Base-by-base conservation (phyloP, 2,329 filamentous ascomycete species). In the Penicillium fuscoglaucum region DNA sequence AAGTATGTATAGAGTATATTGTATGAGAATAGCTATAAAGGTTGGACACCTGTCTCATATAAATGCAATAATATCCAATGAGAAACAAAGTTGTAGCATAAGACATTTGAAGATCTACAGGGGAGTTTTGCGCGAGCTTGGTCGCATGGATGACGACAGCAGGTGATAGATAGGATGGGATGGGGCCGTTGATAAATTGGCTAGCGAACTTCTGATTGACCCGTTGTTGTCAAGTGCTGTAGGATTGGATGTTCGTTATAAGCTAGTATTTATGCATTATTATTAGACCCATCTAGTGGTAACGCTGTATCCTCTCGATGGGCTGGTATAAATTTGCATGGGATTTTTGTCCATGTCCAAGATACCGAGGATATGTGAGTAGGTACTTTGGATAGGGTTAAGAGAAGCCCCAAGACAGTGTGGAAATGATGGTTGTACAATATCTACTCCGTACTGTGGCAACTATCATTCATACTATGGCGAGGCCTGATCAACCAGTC, bases 111-210 rank as follows among this genome's bases (percentile, higher is more conserved):
- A 46, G 56, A 46, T 63, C 54, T 58, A 63, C 60, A 63, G 60
- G 61, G 55, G 62, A 45, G 24, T 43, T 31, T 58, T 49, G 31
- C 60, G 43, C 46, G 31, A 61, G 43, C 43, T 61, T 56, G n/a
- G 46, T 48, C 40, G 24, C 28, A 57, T 41, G 13, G 53, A 65
- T 65, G 64, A 66, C 64, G 61, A 60, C 60, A 59, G 19, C 49
- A 50, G 31, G 28, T 28, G 50, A 59, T 61, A 55, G 50, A 61
- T 58, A 63, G 35, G 45, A 61, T 52, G 57, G 35, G 48, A 61
- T 52, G 59, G 55, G 57, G 51, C 61, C 51, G 40, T 52, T 52
- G 29, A 51, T 50, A 33, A 55, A 59, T 48, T 19, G 26, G 33
- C 29, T 48, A 39, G 52, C 4, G 15, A n/a, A 21, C 1, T 37